phyloP scores from a whole-genome alignment of 345 rosid species.

The Aquilaria sinensis region DNA sequence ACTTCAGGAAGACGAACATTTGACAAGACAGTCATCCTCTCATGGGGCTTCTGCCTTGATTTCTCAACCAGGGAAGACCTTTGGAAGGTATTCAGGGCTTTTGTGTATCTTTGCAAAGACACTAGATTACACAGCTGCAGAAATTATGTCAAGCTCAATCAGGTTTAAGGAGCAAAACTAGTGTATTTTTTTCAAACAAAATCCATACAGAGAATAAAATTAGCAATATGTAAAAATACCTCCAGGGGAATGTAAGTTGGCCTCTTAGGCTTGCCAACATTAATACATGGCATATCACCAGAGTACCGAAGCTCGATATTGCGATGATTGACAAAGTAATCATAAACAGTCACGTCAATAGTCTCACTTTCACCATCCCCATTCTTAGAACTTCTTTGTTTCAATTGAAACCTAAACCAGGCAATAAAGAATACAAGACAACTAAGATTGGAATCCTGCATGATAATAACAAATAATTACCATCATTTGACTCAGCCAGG shows the following conservation, averaged over 20 bases:
- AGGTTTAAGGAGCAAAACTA: too few relatives aligned
- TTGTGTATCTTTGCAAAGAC: constrained; percentile 84
- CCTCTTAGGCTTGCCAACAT: constrained; percentile 76
- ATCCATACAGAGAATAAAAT: neutral
- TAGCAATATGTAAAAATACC: constrained; percentile 16
- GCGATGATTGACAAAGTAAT: constrained; percentile 59
- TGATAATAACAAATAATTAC: neutral
- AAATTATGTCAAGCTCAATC: constrained; percentile 1
- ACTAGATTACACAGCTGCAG: constrained; percentile 68
- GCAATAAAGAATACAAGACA: constrained; percentile 10
- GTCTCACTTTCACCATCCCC: constrained; percentile 39
- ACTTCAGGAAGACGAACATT: constrained; percentile 31
- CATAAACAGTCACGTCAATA: constrained; percentile 53
- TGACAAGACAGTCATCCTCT: constrained; percentile 68
- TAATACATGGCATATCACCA: constrained; percentile 55
- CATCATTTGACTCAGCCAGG: neutral
- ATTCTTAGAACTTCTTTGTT: constrained; percentile 29
- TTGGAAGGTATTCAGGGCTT: constrained; percentile 61
- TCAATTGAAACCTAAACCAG: constrained; percentile 53
- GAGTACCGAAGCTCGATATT: constrained; percentile 54
- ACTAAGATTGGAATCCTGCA: neutral
- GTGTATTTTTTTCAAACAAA: too few relatives aligned
- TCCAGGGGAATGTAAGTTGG: constrained; percentile 58
- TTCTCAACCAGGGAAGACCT: constrained; percentile 81
- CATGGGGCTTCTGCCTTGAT: constrained; percentile 92